Percentiles rank a stretch among this genome's conserved stretches.
Evolutionary conservation across 169 alveolate species (phyloP).

Genomic region (Cryptosporidium muris): DNA sequence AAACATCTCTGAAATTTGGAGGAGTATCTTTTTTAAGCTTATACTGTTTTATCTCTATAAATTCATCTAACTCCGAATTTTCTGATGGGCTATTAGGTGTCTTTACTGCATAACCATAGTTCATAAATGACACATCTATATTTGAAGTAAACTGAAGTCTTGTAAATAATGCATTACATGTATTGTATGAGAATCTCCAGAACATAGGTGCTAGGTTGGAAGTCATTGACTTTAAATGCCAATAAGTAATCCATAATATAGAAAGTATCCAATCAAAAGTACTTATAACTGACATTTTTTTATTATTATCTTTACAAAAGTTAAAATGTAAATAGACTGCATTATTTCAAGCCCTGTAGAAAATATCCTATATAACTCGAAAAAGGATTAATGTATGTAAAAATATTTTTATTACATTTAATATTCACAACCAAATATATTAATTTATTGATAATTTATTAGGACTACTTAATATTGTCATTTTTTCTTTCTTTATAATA

Average conservation of each 20-base stretch:
- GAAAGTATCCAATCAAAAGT: conserved; percentile 25
- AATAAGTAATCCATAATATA: conserved; percentile 46
- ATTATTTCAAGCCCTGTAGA: too few species aligned
- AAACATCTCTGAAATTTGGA: conserved; percentile 40
- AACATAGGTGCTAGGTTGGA: conserved; percentile 44
- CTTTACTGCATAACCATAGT: conserved; percentile 60
- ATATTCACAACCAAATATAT: too few species aligned
- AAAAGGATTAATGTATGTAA: not conserved
- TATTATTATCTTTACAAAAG: not conserved
- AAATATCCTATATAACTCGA: not conserved
- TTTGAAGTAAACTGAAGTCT: conserved; percentile 40
- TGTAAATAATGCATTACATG: conserved; percentile 55
- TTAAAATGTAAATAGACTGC: not conserved
- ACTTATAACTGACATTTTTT: conserved; percentile 11
- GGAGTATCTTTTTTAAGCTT: conserved; percentile 61
- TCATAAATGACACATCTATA: conserved; percentile 67
- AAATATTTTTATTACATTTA: too few species aligned
- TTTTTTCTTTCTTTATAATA: too few species aligned
- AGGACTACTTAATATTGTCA: too few species aligned
- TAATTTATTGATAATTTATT: too few species aligned
- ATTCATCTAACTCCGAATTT: conserved; percentile 43
- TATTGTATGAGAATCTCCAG: conserved; percentile 63
- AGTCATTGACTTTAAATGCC: conserved; percentile 58
- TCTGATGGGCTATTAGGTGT: conserved; percentile 66
- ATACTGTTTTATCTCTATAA: conserved; percentile 49